These are phyloP conservation scores for Hysterium pulicare DNA, from an alignment of 2,329 filamentous ascomycete species.

Conservation along the genomic window DNA sequence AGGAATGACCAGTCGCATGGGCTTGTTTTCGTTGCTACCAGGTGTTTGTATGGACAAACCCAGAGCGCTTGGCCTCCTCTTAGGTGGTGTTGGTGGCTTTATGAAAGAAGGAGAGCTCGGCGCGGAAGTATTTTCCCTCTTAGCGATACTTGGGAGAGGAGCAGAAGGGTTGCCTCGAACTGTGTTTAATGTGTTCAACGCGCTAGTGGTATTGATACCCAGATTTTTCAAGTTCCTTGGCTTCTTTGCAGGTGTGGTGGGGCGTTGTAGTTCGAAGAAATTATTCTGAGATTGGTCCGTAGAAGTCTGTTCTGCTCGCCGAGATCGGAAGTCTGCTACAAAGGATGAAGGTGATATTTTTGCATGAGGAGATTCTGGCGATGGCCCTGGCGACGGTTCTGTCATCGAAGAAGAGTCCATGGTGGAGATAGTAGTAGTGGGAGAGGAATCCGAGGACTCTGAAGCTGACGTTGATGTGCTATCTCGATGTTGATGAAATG, in stretches of 20 bases:
- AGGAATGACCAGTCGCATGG: conserved; percentile 55
- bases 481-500: conserved; percentile 66
- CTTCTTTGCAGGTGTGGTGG: conserved; percentile 59
- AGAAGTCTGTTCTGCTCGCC: conserved; percentile 29
- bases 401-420: conserved; percentile 88
- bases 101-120: conserved; percentile 75
- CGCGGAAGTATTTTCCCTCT: conserved; percentile 53
- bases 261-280: conserved; percentile 50
- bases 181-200: conserved; percentile 38
- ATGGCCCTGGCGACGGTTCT: conserved; percentile 83
- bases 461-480: conserved; percentile 76
- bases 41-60: conserved; percentile 70
- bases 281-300: conserved; percentile 49
- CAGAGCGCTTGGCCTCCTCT: conserved; percentile 70
- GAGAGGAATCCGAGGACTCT: conserved; percentile 88
- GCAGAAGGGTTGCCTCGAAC: conserved; percentile 46
- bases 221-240: conserved; percentile 82
- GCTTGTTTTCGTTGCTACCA: conserved; percentile 56
- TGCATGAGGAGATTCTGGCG: conserved; percentile 82
- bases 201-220: conserved; percentile 65
- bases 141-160: conserved; percentile 50
- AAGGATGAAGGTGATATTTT: conserved; percentile 69
- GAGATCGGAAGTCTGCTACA: conserved; percentile 52
- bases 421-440: conserved; percentile 88
- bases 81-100: conserved; percentile 68